Percentiles rank a stretch among this genome's conserved stretches.
These are phyloP conservation scores for Climacium dendroides DNA, from an alignment of 225 moss, liverwort and hornwort species.

Conservation along the genomic window DNA sequence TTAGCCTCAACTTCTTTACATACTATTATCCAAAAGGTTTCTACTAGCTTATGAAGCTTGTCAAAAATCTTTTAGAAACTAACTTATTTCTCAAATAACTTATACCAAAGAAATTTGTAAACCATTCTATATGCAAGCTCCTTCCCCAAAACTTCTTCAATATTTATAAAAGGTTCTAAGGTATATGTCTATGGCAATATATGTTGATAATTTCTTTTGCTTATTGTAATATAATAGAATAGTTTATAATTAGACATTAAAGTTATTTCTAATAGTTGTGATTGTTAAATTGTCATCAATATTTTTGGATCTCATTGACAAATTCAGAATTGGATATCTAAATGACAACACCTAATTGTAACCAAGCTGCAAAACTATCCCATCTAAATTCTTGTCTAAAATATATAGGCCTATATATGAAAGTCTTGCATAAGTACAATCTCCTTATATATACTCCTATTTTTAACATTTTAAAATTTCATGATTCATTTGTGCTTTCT, in stretches of 20 bases:
- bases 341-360: background rate
- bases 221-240: background rate
- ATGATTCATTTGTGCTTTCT: too few relatives aligned
- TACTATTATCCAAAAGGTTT: background rate
- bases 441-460: background rate
- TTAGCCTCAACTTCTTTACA: rapidly evolving
- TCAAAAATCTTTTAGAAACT: background rate
- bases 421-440: too few relatives aligned
- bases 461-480: background rate
- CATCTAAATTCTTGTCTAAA: background rate
- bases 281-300: background rate
- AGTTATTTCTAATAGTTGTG: background rate
- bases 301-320: background rate
- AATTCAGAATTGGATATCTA: background rate
- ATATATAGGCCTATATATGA: background rate
- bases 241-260: background rate
- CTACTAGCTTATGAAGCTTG: background rate
- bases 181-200: background rate
- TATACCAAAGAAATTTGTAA: rapidly evolving
- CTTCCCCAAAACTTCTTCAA: rapidly evolving
- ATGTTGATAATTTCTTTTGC: rapidly evolving
- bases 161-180: too few relatives aligned
- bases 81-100: background rate
- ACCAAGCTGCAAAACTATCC: background rate
- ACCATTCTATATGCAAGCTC: rapidly evolving